These are phyloP conservation scores for Penicillium chermesinum DNA, from an alignment of 495 filamentous ascomycete species.

Conservation along the genomic window DNA sequence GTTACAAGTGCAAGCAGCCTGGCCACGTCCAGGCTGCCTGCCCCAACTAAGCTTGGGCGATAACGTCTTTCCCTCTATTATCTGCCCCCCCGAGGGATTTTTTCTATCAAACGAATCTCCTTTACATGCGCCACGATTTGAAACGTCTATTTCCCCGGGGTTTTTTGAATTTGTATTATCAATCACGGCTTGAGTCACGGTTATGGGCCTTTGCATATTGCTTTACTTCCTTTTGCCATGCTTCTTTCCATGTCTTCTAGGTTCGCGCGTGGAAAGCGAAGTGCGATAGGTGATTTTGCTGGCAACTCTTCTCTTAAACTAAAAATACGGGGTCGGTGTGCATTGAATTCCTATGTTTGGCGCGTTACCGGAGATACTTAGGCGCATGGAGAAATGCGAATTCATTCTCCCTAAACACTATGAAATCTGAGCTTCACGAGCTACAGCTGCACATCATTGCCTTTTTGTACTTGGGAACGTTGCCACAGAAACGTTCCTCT, in stretches of 20 bases:
- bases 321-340: conserved; percentile 8
- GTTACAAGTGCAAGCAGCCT: conserved; percentile 99
- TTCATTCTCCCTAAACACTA: conserved; percentile 5
- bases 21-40: conserved; percentile 93
- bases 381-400: conserved; percentile 21
- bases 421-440: conserved; percentile 25
- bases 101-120: conserved; percentile 9
- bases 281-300: conserved; percentile 27
- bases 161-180: conserved; percentile 22
- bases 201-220: conserved; percentile 19
- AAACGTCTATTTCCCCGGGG: conserved; percentile 21
- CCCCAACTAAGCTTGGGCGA: conserved; percentile 48
- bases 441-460: conserved; percentile 91
- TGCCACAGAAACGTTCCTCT: conserved; percentile 78
- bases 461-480: conserved; percentile 71
- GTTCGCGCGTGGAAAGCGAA: conserved; percentile 15
- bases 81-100: conserved; percentile 8
- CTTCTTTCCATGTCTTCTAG: conserved; percentile 15
- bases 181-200: conserved; percentile 27
- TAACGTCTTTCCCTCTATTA: conserved; percentile 10
- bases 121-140: conserved; percentile 22
- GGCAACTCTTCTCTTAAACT: conserved; percentile 14
- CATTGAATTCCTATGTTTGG: conserved; percentile 19
- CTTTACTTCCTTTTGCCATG: conserved; percentile 4
- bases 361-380: conserved; percentile 22